Percentiles rank a stretch among this genome's conserved stretches.
phyloP scores from a whole-genome alignment of 805 yeast genomes.

The Cyberlindnera subsufficiens region DNA sequence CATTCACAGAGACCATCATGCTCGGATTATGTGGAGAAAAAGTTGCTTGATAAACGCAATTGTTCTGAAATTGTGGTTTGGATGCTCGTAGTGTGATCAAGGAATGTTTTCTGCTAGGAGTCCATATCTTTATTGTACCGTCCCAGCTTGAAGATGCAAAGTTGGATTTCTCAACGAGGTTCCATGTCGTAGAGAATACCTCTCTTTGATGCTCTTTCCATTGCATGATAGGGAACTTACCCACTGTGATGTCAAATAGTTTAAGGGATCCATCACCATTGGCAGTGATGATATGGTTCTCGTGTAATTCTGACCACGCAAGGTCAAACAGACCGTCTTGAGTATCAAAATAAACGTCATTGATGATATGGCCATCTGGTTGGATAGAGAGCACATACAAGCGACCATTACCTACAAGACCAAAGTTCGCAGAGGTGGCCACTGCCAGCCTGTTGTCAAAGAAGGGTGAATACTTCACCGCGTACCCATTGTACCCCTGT shows the following conservation, averaged over 20 bases:
- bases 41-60: conserved; percentile 73
- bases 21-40: conserved; percentile 84
- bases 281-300: conserved; percentile 75
- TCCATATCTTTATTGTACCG: conserved; percentile 78
- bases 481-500: conserved; percentile 79
- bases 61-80: conserved; percentile 27
- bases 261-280: conserved; percentile 89
- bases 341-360: conserved; percentile 66
- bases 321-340: conserved; percentile 89
- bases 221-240: conserved; percentile 65
- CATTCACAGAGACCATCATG: conserved; percentile 62
- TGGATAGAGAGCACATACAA: conserved; percentile 64
- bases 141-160: conserved; percentile 91
- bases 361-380: conserved; percentile 54
- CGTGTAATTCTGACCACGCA: conserved; percentile 88
- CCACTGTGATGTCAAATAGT: conserved; percentile 67
- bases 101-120: conserved; percentile 52
- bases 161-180: conserved; percentile 54
- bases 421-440: conserved; percentile 88
- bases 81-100: conserved; percentile 46
- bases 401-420: conserved; percentile 91
- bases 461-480: conserved; percentile 85
- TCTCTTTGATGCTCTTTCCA: conserved; percentile 76
- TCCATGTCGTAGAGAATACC: conserved; percentile 72
- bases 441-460: conserved; percentile 86